These are phyloP conservation scores for Colletotrichum caudatum DNA, from an alignment of 2,329 filamentous ascomycete genomes.

Conservation along the genomic window DNA sequence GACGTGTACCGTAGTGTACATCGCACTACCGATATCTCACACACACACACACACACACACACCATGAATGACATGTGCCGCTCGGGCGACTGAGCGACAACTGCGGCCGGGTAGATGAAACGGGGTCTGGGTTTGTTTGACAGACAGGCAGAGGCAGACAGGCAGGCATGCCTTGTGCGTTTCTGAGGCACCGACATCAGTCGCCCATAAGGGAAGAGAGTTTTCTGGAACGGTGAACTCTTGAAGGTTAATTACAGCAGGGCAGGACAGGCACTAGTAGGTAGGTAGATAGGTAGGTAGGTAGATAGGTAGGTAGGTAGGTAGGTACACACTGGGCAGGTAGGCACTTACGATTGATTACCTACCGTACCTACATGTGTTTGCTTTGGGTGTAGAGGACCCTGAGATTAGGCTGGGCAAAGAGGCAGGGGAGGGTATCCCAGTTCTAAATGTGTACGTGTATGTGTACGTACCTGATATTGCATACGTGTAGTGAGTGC, in stretches of 20 bases:
- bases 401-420: slow-evolving; percentile 21
- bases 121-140: slow-evolving; percentile 29
- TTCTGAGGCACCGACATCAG: slow-evolving; percentile 26
- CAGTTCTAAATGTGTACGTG: slow-evolving; percentile 23
- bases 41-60: no score
- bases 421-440: not conserved
- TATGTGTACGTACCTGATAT: not conserved
- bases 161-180: slow-evolving; percentile 15
- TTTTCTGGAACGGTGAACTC: slow-evolving; percentile 12
- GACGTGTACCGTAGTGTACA: not conserved
- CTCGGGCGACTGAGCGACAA: slow-evolving; percentile 26
- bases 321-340: no score
- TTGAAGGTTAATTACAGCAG: not conserved
- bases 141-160: slow-evolving; percentile 15
- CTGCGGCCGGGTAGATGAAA: slow-evolving; percentile 26
- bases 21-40: no score
- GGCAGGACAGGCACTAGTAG: no score
- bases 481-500: not conserved
- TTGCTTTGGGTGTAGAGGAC: slow-evolving; percentile 22
- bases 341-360: no score
- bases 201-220: slow-evolving; percentile 4
- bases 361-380: not conserved
- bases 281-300: no score
- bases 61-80: not conserved
- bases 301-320: no score